phyloP scores from a whole-genome alignment of 139 green algal genomes.

The Pycnococcus provasolii region DNA sequence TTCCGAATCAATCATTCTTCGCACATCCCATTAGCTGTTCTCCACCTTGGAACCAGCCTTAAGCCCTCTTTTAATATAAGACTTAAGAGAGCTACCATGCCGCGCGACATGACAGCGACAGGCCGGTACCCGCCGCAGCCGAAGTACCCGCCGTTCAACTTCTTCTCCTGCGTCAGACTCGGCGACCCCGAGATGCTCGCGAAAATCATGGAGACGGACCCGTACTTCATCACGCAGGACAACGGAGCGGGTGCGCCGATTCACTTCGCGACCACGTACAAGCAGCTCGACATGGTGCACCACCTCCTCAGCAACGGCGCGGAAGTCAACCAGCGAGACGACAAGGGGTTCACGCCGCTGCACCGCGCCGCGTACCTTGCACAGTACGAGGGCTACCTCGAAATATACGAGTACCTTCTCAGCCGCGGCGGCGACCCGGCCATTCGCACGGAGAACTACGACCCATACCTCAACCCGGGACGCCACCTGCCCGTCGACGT shows the following conservation, averaged over 20 bases:
- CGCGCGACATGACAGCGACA: not conserved
- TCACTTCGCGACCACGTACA: conserved; percentile 49
- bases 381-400: conserved; percentile 80
- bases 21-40: no score
- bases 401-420: conserved; percentile 92
- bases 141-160: conserved; percentile 59
- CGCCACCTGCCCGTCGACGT: conserved; percentile 55
- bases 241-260: conserved; percentile 61
- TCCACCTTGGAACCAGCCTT: no score
- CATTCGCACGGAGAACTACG: conserved; percentile 62
- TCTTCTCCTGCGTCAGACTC: conserved; percentile 62
- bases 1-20: no score
- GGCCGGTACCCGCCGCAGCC: conserved; percentile 48
- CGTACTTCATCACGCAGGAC: conserved; percentile 84
- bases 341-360: conserved; percentile 70
- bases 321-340: conserved; percentile 63
- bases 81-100: no score
- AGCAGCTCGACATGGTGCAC: conserved; percentile 89
- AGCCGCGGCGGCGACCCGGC: conserved; percentile 72
- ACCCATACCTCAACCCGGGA: conserved; percentile 79
- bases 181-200: conserved; percentile 62
- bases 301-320: conserved; percentile 79
- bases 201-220: conserved; percentile 59
- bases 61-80: no score
- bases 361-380: conserved; percentile 77